These are phyloP conservation scores for Spathaspora arborariae DNA, from an alignment of 805 yeast species.

Conservation along the genomic window DNA sequence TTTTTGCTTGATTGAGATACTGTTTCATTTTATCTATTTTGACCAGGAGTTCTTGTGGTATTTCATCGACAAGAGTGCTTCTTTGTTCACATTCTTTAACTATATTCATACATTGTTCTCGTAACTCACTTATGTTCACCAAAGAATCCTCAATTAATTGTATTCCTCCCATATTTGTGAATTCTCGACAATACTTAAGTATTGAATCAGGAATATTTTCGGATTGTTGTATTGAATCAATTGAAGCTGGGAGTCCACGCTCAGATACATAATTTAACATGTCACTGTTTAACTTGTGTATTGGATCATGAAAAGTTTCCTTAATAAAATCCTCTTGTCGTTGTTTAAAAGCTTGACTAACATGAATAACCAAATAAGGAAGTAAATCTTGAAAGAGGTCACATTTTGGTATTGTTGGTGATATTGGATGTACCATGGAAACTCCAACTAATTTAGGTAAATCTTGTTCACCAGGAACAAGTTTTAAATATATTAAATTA, in stretches of 20 bases:
- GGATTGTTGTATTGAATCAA: constrained; percentile 60
- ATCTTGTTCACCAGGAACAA: constrained; percentile 47
- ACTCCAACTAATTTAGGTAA: constrained; percentile 46
- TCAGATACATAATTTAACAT: constrained; percentile 44
- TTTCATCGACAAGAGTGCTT: constrained; percentile 52
- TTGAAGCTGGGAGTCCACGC: constrained; percentile 54
- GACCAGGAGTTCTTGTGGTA: constrained; percentile 35
- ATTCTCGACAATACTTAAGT: constrained; percentile 50
- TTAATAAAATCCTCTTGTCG: constrained; percentile 54
- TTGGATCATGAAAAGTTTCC: constrained; percentile 43
- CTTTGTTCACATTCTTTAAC: constrained; percentile 45
- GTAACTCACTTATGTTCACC: constrained; percentile 42
- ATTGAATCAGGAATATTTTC: constrained; percentile 56
- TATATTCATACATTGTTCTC: constrained; percentile 36
- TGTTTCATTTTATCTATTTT: constrained; percentile 42
- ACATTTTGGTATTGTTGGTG: constrained; percentile 8
- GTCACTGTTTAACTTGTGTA: constrained; percentile 43
- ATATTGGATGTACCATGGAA: constrained; percentile 53
- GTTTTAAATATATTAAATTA: constrained; percentile 70
- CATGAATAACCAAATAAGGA: constrained; percentile 64
- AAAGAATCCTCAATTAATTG: constrained; percentile 37
- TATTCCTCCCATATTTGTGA: constrained; percentile 52
- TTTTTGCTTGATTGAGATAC: constrained; percentile 53
- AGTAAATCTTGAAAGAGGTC: constrained; percentile 54
- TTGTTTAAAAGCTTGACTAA: constrained; percentile 65